phyloP scores from a whole-genome alignment of 2,329 filamentous ascomycete genomes.

The Elsinoe ampelina region DNA sequence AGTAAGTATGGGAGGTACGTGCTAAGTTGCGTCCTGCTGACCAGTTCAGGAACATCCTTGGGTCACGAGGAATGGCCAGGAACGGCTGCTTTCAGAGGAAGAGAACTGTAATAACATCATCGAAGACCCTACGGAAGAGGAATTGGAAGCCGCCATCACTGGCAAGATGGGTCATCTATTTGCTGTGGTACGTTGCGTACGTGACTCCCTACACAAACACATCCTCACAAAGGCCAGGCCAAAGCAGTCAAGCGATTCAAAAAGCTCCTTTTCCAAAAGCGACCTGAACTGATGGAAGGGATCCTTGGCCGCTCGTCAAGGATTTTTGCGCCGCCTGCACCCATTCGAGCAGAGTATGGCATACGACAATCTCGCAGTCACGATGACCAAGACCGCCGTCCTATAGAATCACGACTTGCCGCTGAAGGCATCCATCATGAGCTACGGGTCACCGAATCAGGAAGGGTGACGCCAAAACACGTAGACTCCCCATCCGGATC shows the following conservation, averaged over 20 bases:
- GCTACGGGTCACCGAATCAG: constrained; percentile 24
- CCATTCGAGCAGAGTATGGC: constrained; percentile 33
- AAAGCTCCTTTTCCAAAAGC: constrained; percentile 52
- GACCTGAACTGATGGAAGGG: constrained; percentile 47
- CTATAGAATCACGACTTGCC: constrained; percentile 42
- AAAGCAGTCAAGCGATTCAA: constrained; percentile 90
- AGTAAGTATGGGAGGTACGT: constrained; percentile 46
- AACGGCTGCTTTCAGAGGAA: constrained; percentile 67
- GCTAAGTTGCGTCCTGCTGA: constrained; percentile 18
- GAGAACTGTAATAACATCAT: constrained; percentile 79
- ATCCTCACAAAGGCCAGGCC: constrained; percentile 45
- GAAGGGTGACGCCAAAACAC: neutral
- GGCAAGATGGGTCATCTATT: constrained; percentile 78
- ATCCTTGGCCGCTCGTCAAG: constrained; percentile 51
- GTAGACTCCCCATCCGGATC: neutral
- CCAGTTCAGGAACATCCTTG: constrained; percentile 68
- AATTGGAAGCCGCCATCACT: constrained; percentile 85
- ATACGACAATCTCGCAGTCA: constrained; percentile 39
- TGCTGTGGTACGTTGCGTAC: constrained; percentile 53
- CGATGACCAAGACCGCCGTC: constrained; percentile 42
- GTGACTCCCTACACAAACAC: neutral
- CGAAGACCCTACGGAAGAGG: constrained; percentile 77
- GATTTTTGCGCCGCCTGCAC: constrained; percentile 49
- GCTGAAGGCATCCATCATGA: constrained; percentile 46
- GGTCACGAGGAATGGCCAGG: constrained; percentile 74